phyloP scores from a whole-genome alignment of 179 eudicot species.

The Nepenthes alata region DNA sequence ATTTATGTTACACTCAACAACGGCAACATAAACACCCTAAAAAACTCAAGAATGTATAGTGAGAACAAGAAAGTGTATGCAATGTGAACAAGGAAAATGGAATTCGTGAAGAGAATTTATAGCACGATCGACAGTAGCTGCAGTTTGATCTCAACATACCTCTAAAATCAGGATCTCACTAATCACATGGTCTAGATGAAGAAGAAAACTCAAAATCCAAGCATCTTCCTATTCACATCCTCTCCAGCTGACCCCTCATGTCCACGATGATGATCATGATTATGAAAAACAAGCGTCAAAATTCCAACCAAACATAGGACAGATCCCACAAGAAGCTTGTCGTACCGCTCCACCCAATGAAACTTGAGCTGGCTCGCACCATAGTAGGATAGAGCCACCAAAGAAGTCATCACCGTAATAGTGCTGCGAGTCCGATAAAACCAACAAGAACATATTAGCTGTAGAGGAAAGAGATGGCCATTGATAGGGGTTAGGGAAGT shows the following conservation, averaged over 20 bases:
- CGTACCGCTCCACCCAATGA: slow-evolving; percentile 96
- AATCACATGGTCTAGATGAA: neutral
- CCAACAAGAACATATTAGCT: neutral
- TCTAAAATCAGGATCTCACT: neutral
- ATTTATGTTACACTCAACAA: too few relatives aligned
- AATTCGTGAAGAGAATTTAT: too few relatives aligned
- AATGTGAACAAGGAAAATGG: too few relatives aligned
- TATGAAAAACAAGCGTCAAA: slow-evolving; percentile 76
- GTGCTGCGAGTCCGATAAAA: slow-evolving; percentile 46
- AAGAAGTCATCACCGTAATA: slow-evolving; percentile 82
- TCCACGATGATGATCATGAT: slow-evolving; percentile 43
- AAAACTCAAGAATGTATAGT: too few relatives aligned
- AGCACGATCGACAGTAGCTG: too few relatives aligned
- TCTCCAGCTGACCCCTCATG: slow-evolving; percentile 20
- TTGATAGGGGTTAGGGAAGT: too few relatives aligned
- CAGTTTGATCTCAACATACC: neutral
- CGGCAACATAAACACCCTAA: too few relatives aligned
- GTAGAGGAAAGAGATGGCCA: neutral
- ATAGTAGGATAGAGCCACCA: slow-evolving; percentile 91
- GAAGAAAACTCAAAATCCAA: slow-evolving; percentile 24
- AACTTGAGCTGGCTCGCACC: slow-evolving; percentile 97
- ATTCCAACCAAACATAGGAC: slow-evolving; percentile 87
- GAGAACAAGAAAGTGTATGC: too few relatives aligned
- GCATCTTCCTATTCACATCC: slow-evolving; percentile 52
- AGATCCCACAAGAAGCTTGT: slow-evolving; percentile 93